Percentiles rank a stretch among this genome's conserved stretches.
Evolutionary conservation across 305 asterid genomes (phyloP).

Genomic region (Fraxinus floribunda): DNA sequence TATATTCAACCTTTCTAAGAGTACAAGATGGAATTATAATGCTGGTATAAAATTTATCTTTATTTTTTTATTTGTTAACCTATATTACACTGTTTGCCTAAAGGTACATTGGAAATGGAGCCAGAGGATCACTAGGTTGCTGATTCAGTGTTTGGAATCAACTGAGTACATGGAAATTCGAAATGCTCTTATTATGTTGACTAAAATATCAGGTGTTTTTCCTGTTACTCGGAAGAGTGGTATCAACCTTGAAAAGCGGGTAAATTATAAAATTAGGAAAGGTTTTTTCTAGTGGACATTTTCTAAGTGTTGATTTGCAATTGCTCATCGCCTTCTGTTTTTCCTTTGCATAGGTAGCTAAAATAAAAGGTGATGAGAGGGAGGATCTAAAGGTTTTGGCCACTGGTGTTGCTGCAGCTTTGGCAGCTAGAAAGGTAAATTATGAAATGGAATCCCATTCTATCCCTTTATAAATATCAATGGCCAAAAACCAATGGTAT

Average conservation of each 20-base stretch:
- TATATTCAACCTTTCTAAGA: neutral
- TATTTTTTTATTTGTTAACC: conserved; percentile 1
- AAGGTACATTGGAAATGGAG: conserved; percentile 99
- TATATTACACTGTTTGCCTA: conserved; percentile 19
- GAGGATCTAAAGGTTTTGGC: conserved; percentile 99
- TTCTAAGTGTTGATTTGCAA: conserved; percentile 14
- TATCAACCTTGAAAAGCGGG: conserved; percentile 98
- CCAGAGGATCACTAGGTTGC: conserved; percentile 90
- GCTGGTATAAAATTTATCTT: conserved; percentile 5
- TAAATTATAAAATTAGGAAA: conserved; percentile 29
- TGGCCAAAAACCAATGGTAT: neutral
- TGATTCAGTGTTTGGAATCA: conserved; percentile 97
- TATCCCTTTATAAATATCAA: conserved; percentile 6
- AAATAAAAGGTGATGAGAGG: conserved; percentile 93
- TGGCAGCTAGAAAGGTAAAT: conserved; percentile 94
- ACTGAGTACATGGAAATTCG: conserved; percentile 96
- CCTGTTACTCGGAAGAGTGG: conserved; percentile 99
- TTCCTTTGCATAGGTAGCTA: conserved; percentile 71
- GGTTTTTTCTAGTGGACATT: conserved; percentile 2
- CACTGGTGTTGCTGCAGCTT: conserved; percentile 95
- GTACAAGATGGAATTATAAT: conserved; percentile 4
- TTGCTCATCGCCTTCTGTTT: conserved; percentile 17
- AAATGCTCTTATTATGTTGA: conserved; percentile 87
- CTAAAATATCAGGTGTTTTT: conserved; percentile 82
- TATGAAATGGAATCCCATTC: conserved; percentile 9